Evolutionary conservation across 1,284 basidiomycete species (phyloP).

Genomic region (Cutaneotrichosporon sp.): DNA sequence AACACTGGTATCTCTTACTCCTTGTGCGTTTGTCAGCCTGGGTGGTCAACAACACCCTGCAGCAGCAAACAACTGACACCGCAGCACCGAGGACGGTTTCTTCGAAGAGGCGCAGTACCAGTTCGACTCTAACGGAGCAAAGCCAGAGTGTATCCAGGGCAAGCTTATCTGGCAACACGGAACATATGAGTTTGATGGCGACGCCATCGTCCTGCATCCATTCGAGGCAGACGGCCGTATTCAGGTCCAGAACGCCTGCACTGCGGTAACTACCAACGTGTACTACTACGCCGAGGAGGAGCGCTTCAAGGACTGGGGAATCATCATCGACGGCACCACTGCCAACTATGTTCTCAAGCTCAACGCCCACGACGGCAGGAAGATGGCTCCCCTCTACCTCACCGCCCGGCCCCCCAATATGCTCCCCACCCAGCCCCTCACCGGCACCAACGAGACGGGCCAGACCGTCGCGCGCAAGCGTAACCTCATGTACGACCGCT

Average conservation of each 20-base stretch:
- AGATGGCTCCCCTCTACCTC: conserved; percentile 47
- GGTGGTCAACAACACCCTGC: too few relatives aligned
- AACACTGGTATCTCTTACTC: conserved; percentile 81
- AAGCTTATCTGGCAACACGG: conserved; percentile 84
- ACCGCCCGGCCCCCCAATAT: conserved; percentile 48
- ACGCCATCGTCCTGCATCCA: conserved; percentile 68
- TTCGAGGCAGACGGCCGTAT: conserved; percentile 74
- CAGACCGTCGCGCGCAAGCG: conserved; percentile 4
- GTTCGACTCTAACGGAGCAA: conserved; percentile 65
- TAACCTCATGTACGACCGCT: background rate
- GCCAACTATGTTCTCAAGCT: conserved; percentile 40
- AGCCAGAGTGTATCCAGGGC: conserved; percentile 60
- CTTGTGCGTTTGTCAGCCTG: conserved; percentile 59
- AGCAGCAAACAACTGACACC: conserved; percentile 7
- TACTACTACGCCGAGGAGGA: conserved; percentile 64
- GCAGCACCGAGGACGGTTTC: conserved; percentile 61
- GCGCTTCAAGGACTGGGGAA: conserved; percentile 44
- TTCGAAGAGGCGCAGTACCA: conserved; percentile 86
- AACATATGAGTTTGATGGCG: conserved; percentile 59
- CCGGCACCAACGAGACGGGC: conserved; percentile 41
- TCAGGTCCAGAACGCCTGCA: conserved; percentile 86
- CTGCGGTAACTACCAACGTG: conserved; percentile 75
- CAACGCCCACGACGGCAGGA: conserved; percentile 46
- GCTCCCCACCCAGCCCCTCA: conserved; percentile 47
- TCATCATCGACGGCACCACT: conserved; percentile 37